These are phyloP conservation scores for Ceriops tagal DNA, from an alignment of 345 rosid species.

Conservation along the genomic window DNA sequence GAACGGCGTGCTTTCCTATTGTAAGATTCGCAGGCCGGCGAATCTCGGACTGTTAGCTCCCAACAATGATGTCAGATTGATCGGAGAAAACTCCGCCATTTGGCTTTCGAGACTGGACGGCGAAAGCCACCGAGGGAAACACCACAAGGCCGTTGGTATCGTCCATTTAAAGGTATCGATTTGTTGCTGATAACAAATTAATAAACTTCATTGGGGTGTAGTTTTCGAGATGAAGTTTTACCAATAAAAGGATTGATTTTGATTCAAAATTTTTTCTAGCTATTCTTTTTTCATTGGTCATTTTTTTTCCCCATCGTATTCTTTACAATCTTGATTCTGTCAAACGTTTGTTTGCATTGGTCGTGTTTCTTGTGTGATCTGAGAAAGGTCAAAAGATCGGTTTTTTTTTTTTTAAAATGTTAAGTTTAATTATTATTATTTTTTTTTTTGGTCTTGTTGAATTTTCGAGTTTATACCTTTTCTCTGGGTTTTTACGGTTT, in stretches of 20 bases:
- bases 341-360: conserved; percentile 34
- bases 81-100: conserved; percentile 62
- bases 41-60: conserved; percentile 45
- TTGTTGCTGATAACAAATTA: neutral
- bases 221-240: conserved; percentile 15
- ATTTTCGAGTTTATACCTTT: conserved; percentile 16
- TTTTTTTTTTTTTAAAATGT: conserved; percentile 9
- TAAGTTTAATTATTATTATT: neutral
- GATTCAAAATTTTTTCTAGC: conserved; percentile 23
- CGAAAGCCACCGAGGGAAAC: conserved; percentile 56
- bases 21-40: conserved; percentile 71
- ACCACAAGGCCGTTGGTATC: conserved; percentile 66
- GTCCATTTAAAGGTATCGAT: conserved; percentile 77
- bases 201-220: conserved; percentile 3
- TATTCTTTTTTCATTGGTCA: neutral
- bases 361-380: conserved; percentile 22
- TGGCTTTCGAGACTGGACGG: conserved; percentile 55
- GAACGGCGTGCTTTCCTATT: conserved; percentile 76
- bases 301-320: conserved; percentile 10
- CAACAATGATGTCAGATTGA: conserved; percentile 59
- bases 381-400: neutral
- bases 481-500: conserved; percentile 36
- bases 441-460: neutral
- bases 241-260: conserved; percentile 20
- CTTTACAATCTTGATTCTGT: neutral